phyloP scores from a whole-genome alignment of 345 rosid genomes.

The Iberis pinnata region DNA sequence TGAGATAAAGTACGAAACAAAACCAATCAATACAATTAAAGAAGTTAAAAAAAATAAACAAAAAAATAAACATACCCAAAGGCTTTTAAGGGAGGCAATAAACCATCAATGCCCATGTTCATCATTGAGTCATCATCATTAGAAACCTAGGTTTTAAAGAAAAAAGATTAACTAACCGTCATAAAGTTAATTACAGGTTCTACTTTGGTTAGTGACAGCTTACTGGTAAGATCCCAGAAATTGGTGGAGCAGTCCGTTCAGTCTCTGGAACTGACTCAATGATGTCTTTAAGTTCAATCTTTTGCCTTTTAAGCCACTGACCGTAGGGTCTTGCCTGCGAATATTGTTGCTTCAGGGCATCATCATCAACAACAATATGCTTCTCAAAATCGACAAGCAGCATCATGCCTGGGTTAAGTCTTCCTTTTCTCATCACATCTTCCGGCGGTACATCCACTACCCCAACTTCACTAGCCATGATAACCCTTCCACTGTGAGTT shows the following conservation, averaged over 20 bases:
- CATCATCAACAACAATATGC: slow-evolving; percentile 88
- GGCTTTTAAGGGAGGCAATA: slow-evolving; percentile 83
- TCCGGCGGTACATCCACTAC: slow-evolving; percentile 89
- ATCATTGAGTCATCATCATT: slow-evolving; percentile 71
- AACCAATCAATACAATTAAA: not conserved
- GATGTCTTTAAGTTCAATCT: slow-evolving; percentile 68
- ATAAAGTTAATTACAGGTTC: not conserved
- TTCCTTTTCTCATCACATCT: slow-evolving; percentile 92
- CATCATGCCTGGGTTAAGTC: slow-evolving; percentile 99
- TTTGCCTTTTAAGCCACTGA: slow-evolving; percentile 87
- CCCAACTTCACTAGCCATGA: slow-evolving; percentile 99
- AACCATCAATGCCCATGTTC: slow-evolving; percentile 83
- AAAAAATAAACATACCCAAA: slow-evolving; percentile 62
- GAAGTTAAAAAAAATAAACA: slow-evolving; percentile 11
- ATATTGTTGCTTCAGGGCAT: slow-evolving; percentile 91
- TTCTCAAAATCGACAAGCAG: slow-evolving; percentile 97
- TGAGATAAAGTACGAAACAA: slow-evolving; percentile 6
- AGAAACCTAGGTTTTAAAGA: slow-evolving; percentile 44
- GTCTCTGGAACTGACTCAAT: slow-evolving; percentile 61
- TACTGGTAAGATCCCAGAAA: slow-evolving; percentile 67
- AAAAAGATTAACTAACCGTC: not conserved
- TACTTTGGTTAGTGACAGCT: slow-evolving; percentile 12
- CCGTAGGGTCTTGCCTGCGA: slow-evolving; percentile 84
- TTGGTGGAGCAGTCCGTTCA: slow-evolving; percentile 48
- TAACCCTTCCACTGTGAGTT: slow-evolving; percentile 81